These are phyloP conservation scores for Starmerella asiatica DNA, from an alignment of 805 yeast species.

Conservation along the genomic window DNA sequence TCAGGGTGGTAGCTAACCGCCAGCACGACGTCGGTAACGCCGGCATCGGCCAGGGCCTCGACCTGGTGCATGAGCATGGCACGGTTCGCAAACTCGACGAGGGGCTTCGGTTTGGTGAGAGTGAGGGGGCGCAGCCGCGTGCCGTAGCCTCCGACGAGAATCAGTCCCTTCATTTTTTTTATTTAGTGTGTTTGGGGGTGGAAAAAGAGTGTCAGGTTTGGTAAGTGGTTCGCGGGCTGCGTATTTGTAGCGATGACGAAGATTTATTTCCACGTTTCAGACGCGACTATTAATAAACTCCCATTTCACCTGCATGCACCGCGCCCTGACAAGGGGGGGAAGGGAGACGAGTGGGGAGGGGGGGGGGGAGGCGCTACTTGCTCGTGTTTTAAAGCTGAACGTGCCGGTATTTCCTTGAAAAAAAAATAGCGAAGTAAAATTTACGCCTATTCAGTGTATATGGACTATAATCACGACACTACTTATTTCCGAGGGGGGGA, in stretches of 20 bases:
- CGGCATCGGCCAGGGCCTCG: slow-evolving; percentile 95
- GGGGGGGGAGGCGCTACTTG: too few relatives aligned
- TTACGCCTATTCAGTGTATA: too few relatives aligned
- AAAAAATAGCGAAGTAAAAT: too few relatives aligned
- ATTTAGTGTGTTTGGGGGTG: not conserved
- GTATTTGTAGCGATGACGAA: slow-evolving; percentile 7
- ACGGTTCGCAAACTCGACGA: slow-evolving; percentile 96
- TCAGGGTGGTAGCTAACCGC: slow-evolving; percentile 99
- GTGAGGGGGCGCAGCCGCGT: slow-evolving; percentile 99
- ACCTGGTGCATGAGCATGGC: slow-evolving; percentile 99
- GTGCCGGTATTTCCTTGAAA: too few relatives aligned
- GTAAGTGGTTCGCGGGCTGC: too few relatives aligned
- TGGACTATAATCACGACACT: too few relatives aligned
- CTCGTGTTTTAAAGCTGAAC: too few relatives aligned
- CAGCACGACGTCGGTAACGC: slow-evolving; percentile 94
- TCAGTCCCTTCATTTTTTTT: slow-evolving; percentile 67
- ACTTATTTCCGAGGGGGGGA: too few relatives aligned
- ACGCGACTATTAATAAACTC: slow-evolving; percentile 15
- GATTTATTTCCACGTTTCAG: slow-evolving; percentile 13
- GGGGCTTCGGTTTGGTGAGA: slow-evolving; percentile 86
- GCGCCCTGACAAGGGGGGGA: too few relatives aligned
- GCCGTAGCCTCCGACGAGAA: slow-evolving; percentile 99
- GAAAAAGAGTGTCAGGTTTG: too few relatives aligned
- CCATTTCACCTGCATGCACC: too few relatives aligned
- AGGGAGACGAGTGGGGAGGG: too few relatives aligned